A percentile compares a stretch with the other conserved stretches of the same genome.
Conservation (phyloP, 2,329 filamentous ascomycete species). For the Coniella vitis region DNA sequence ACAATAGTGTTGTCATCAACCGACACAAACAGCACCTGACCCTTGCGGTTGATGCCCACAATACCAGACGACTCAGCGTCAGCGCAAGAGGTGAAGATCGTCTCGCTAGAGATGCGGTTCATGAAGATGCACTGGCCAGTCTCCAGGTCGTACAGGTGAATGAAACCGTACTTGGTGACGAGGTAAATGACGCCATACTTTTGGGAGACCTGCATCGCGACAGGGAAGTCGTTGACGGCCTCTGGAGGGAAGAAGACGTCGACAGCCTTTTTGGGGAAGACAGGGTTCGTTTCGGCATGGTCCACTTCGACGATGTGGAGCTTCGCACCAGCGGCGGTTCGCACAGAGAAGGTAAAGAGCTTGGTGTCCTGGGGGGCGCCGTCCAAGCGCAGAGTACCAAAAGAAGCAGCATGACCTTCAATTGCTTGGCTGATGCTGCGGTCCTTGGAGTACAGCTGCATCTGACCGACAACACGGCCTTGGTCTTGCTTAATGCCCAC, state of each 20-base stretch:
- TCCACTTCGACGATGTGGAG: constrained; percentile 97
- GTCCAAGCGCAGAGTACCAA: constrained; percentile 82
- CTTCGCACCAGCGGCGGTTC: constrained; percentile 79
- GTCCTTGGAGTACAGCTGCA: constrained; percentile 96
- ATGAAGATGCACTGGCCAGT: constrained; percentile 95
- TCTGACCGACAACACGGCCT: constrained; percentile 87
- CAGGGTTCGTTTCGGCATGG: constrained; percentile 79
- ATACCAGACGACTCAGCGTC: constrained; percentile 83
- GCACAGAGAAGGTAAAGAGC: constrained; percentile 93
- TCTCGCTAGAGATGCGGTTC: constrained; percentile 99
- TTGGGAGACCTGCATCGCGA: constrained; percentile 92
- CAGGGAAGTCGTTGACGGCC: constrained; percentile 93
- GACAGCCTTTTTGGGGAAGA: constrained; percentile 91
- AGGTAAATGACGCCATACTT: constrained; percentile 97
- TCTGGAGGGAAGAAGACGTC: constrained; percentile 97
- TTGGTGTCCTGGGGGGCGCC: constrained; percentile 87
- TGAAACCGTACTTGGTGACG: constrained; percentile 98
- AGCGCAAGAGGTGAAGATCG: constrained; percentile 88
- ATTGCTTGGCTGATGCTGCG: constrained; percentile 96
- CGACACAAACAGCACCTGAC: constrained; percentile 89
- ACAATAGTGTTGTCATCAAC: constrained; percentile 90
- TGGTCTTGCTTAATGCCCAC: constrained; percentile 93
- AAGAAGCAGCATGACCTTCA: constrained; percentile 92
- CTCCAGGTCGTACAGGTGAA: constrained; percentile 96
- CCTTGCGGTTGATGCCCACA: constrained; percentile 93